A percentile compares a stretch with the other conserved stretches of the same genome.
Evolutionary conservation across 2,329 filamentous ascomycete genomes (phyloP).

Genomic region (Epicoccum nigrum): DNA sequence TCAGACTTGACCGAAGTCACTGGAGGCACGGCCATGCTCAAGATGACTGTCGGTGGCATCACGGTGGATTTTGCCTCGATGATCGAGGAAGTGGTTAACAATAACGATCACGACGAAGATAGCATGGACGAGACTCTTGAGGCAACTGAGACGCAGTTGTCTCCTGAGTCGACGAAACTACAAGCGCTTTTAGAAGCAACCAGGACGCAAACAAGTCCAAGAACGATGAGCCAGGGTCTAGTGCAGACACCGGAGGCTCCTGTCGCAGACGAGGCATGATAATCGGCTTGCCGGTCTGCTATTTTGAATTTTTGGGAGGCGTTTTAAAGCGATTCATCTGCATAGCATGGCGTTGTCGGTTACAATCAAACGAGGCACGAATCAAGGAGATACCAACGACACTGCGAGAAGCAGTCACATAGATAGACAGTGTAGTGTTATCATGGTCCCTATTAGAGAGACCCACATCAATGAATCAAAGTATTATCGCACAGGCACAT

Average conservation of each 20-base stretch:
- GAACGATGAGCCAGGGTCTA: slow-evolving; percentile 18
- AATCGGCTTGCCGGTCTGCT: neutral
- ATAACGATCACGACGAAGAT: slow-evolving; percentile 20
- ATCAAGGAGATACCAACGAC: slow-evolving; percentile 13
- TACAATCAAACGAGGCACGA: slow-evolving; percentile 4
- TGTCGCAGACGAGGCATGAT: slow-evolving; percentile 7
- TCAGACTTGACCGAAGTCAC: neutral
- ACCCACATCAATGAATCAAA: neutral
- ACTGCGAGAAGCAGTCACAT: neutral
- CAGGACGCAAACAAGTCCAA: slow-evolving; percentile 9
- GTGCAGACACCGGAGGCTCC: slow-evolving; percentile 24
- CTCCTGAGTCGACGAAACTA: neutral
- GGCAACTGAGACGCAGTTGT: too few relatives aligned
- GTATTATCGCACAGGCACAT: neutral
- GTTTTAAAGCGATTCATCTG: slow-evolving; percentile 7
- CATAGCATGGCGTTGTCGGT: slow-evolving; percentile 5
- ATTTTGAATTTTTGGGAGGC: slow-evolving; percentile 1
- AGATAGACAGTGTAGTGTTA: slow-evolving; percentile 15
- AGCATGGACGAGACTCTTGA: too few relatives aligned
- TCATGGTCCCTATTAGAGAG: neutral
- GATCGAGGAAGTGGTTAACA: slow-evolving; percentile 46
- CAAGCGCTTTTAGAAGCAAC: neutral
- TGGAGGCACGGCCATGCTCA: slow-evolving; percentile 22
- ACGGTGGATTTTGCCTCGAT: slow-evolving; percentile 45
- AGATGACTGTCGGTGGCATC: slow-evolving; percentile 38